A percentile compares a stretch with the other conserved stretches of the same genome.
Evolutionary conservation across 1,284 basidiomycete species (phyloP).

Genomic region (Trichosporon ovoides): DNA sequence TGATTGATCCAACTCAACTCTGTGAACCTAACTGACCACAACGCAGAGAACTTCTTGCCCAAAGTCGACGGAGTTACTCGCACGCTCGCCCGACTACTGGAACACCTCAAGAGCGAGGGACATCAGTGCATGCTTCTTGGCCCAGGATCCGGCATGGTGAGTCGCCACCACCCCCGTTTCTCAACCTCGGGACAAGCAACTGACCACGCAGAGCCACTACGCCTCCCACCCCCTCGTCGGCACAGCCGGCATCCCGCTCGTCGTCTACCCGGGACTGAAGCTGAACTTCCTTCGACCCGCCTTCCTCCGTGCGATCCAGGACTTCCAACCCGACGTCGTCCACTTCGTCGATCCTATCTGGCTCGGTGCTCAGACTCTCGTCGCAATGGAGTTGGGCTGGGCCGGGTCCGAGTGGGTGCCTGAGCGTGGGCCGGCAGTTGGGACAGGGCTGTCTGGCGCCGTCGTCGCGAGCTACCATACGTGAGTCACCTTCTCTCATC

Average conservation of each 20-base stretch:
- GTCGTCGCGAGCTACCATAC: slow-evolving; percentile 57
- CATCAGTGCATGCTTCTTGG: slow-evolving; percentile 56
- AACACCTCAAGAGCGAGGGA: slow-evolving; percentile 55
- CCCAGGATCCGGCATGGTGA: slow-evolving; percentile 53
- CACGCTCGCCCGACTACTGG: slow-evolving; percentile 54
- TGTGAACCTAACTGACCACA: too few relatives aligned
- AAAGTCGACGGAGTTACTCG: slow-evolving; percentile 58
- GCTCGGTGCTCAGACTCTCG: slow-evolving; percentile 52
- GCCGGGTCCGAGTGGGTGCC: slow-evolving; percentile 45
- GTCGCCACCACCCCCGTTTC: slow-evolving; percentile 14
- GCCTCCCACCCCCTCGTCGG: slow-evolving; percentile 56
- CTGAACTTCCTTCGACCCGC: slow-evolving; percentile 57
- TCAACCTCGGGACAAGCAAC: neutral
- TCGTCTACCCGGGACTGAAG: slow-evolving; percentile 56
- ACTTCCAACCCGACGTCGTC: slow-evolving; percentile 55
- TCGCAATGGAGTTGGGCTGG: slow-evolving; percentile 51
- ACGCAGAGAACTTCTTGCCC: slow-evolving; percentile 56
- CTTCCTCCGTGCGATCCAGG: slow-evolving; percentile 52
- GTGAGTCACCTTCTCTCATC: slow-evolving; percentile 23
- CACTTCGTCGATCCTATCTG: slow-evolving; percentile 57
- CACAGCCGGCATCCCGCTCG: slow-evolving; percentile 54
- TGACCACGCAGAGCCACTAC: slow-evolving; percentile 47
- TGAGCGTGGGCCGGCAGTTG: slow-evolving; percentile 39
- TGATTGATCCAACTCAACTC: too few relatives aligned
- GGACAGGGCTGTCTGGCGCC: slow-evolving; percentile 48